Evolutionary conservation across 1,284 basidiomycete species (phyloP).

Genomic region (Lignosus rhinocerotis): DNA sequence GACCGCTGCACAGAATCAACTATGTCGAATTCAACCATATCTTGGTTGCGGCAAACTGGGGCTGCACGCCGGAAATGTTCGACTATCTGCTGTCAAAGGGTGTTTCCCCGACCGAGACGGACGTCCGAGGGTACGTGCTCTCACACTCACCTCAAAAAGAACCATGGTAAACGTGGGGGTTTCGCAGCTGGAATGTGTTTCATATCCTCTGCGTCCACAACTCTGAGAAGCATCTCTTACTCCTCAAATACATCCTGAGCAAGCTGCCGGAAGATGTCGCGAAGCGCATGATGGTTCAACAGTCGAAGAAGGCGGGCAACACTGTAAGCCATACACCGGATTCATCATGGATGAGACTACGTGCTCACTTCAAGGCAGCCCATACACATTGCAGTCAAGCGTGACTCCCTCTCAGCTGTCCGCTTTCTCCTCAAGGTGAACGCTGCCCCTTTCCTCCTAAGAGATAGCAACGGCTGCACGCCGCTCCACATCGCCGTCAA

Average conservation of each 20-base stretch:
- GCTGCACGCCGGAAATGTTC: slow-evolving; percentile 37
- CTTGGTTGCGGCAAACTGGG: slow-evolving; percentile 40
- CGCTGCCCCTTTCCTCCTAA: slow-evolving; percentile 35
- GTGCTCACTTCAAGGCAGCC: slow-evolving; percentile 38
- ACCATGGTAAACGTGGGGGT: not conserved
- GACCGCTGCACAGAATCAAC: slow-evolving; percentile 39
- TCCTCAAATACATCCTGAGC: slow-evolving; percentile 45
- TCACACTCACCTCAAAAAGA: no score
- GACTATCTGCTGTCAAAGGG: slow-evolving; percentile 52
- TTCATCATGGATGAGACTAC: not conserved
- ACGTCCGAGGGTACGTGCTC: slow-evolving; percentile 43
- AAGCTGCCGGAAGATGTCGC: slow-evolving; percentile 50
- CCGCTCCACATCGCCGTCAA: slow-evolving; percentile 49
- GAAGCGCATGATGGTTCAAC: slow-evolving; percentile 43
- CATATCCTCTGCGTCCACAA: slow-evolving; percentile 43
- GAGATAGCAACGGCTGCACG: slow-evolving; percentile 45
- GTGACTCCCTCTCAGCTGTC: slow-evolving; percentile 29
- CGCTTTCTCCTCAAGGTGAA: slow-evolving; percentile 38
- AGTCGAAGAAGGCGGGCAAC: slow-evolving; percentile 43
- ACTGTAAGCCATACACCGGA: slow-evolving; percentile 39
- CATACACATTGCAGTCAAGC: slow-evolving; percentile 47
- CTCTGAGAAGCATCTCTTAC: slow-evolving; percentile 21
- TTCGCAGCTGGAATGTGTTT: slow-evolving; percentile 52
- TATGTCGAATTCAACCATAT: slow-evolving; percentile 46
- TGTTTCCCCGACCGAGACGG: slow-evolving; percentile 44